Evolutionary conservation across 257 asterid species (phyloP).

Genomic region (Rhazya stricta): DNA sequence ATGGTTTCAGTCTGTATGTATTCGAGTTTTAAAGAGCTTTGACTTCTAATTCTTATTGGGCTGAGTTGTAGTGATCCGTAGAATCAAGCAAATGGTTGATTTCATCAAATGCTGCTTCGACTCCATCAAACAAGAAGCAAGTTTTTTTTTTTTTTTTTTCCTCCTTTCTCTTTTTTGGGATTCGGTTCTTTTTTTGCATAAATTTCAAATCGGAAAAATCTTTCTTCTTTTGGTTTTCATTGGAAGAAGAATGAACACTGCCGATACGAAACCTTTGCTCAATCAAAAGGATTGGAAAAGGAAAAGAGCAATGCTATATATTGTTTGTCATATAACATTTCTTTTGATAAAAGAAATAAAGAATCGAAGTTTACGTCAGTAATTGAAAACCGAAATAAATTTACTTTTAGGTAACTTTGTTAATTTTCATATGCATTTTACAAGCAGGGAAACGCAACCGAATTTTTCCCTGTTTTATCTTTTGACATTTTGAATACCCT

Average conservation of each 20-base stretch:
- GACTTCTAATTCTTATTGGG: not conserved
- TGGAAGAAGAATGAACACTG: not conserved
- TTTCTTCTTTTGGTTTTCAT: not conserved
- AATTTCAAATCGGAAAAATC: too few species aligned
- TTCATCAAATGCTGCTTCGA: conserved; percentile 84
- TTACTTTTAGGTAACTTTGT: too few species aligned
- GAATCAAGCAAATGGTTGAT: conserved; percentile 44
- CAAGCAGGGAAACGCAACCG: too few species aligned
- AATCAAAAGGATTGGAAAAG: too few species aligned
- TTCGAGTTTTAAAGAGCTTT: not conserved
- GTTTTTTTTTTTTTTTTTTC: conserved; percentile 7
- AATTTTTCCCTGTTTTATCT: too few species aligned
- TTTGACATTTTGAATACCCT: too few species aligned
- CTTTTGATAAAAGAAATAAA: not conserved
- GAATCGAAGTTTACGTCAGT: not conserved
- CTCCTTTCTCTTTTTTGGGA: too few species aligned
- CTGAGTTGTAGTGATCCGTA: not conserved
- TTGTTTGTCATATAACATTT: too few species aligned
- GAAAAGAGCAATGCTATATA: too few species aligned
- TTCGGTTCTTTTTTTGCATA: too few species aligned
- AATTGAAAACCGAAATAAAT: not conserved
- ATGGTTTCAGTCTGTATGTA: not conserved
- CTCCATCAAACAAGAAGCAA: conserved; percentile 83
- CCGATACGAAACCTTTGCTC: not conserved
- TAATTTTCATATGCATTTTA: too few species aligned